Conservation (phyloP, 2,329 filamentous ascomycete species). For the Trichophyton mentagrophytes region DNA sequence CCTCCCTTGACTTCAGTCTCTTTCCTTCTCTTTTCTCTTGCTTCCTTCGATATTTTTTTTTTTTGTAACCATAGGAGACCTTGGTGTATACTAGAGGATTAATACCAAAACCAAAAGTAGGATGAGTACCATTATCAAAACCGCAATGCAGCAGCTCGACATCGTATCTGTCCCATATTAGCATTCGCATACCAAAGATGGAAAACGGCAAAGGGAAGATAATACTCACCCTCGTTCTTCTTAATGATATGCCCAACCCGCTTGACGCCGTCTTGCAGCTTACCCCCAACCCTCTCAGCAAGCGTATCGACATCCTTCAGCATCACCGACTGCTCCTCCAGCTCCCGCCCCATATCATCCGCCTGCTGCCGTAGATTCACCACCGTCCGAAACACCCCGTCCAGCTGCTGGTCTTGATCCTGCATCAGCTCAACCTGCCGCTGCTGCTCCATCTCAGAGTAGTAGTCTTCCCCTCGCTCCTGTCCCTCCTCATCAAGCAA, state of each 20-base stretch:
- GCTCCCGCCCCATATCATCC: constrained; percentile 86
- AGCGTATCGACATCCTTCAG: constrained; percentile 72
- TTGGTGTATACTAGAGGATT: constrained; percentile 39
- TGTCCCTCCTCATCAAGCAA: constrained; percentile 23
- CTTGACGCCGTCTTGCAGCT: constrained; percentile 73
- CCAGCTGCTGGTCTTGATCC: constrained; percentile 85
- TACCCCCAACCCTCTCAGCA: constrained; percentile 74
- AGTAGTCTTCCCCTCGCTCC: constrained; percentile 47
- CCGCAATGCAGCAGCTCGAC: constrained; percentile 82
- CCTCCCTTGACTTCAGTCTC: too few species aligned
- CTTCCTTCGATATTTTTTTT: constrained; percentile 6
- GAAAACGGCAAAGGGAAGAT: not conserved
- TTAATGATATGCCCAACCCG: constrained; percentile 74
- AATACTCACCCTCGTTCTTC: constrained; percentile 67
- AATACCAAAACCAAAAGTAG: constrained; percentile 69
- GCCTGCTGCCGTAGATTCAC: constrained; percentile 83
- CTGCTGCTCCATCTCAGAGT: constrained; percentile 77
- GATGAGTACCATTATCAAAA: constrained; percentile 80
- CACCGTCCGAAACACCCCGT: constrained; percentile 85
- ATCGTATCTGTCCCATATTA: constrained; percentile 40
- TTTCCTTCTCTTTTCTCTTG: not conserved
- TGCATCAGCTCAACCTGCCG: constrained; percentile 84
- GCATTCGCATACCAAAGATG: constrained; percentile 5
- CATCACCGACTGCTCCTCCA: constrained; percentile 89
- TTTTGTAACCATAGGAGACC: not conserved